Evolutionary conservation across 192 early-diverging fungal species (phyloP).

Genomic region (Backusella luteola): DNA sequence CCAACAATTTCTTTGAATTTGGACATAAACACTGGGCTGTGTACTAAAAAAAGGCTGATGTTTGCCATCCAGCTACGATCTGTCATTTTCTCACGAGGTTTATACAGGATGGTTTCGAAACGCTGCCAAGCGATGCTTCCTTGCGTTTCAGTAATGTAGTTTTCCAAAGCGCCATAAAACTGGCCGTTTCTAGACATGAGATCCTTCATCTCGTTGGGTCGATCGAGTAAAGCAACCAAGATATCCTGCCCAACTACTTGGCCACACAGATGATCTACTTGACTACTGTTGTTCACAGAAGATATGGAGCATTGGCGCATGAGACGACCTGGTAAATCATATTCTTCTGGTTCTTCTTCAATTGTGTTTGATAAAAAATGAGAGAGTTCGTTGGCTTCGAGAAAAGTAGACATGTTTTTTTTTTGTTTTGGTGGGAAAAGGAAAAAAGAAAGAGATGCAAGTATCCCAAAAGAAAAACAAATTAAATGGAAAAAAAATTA

Average conservation of each 20-base stretch:
- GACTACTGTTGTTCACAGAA: not conserved
- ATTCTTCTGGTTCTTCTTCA: constrained; percentile 8
- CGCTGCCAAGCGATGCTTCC: constrained; percentile 25
- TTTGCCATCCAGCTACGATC: constrained; percentile 32
- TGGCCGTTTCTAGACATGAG: constrained; percentile 20
- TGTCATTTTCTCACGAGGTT: constrained; percentile 26
- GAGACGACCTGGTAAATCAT: not conserved
- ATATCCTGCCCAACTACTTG: constrained; percentile 21
- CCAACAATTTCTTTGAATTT: constrained; percentile 41
- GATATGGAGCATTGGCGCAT: not conserved
- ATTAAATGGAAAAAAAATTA: not conserved
- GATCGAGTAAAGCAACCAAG: constrained; percentile 29
- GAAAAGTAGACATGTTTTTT: not conserved
- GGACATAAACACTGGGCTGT: constrained; percentile 26
- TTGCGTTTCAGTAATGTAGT: constrained; percentile 26
- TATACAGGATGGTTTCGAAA: constrained; percentile 26
- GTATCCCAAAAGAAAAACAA: not conserved
- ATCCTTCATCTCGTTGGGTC: constrained; percentile 28
- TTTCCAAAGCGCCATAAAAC: constrained; percentile 22
- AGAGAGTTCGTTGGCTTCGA: not conserved
- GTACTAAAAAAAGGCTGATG: constrained; percentile 5
- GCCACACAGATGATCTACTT: constrained; percentile 13
- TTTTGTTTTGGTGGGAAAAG: not conserved
- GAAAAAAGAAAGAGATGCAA: not conserved
- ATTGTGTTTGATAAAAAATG: constrained; percentile 1